phyloP scores from a whole-genome alignment of 352 stramenopile species.

The Paralagenidium karlingii region DNA sequence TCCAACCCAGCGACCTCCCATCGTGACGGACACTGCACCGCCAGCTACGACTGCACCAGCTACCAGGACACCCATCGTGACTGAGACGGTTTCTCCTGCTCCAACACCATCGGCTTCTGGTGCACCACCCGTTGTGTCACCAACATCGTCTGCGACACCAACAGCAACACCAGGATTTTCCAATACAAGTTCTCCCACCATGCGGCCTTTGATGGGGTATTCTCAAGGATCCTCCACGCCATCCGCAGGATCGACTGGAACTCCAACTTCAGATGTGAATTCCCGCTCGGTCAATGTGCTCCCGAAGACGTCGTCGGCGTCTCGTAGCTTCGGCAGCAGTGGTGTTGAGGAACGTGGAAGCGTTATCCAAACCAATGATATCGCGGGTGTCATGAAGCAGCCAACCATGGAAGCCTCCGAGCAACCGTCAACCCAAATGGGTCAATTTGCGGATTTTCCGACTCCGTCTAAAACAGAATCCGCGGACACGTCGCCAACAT shows the following conservation, averaged over 20 bases:
- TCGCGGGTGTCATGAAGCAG: too few relatives aligned
- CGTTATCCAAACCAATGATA: not conserved
- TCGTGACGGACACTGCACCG: not conserved
- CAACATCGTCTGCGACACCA: slow-evolving; percentile 2
- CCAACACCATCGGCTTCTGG: not conserved
- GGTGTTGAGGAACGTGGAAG: not conserved
- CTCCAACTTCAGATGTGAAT: slow-evolving; percentile 9
- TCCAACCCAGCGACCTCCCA: too few relatives aligned
- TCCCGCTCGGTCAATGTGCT: too few relatives aligned
- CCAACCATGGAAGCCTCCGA: too few relatives aligned
- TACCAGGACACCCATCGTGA: not conserved
- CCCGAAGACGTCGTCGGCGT: slow-evolving; percentile 5
- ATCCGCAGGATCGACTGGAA: slow-evolving; percentile 6
- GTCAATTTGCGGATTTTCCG: not conserved
- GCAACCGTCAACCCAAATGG: slow-evolving; percentile 5
- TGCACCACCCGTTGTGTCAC: not conserved
- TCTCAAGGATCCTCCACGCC: slow-evolving; percentile 3
- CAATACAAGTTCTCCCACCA: too few relatives aligned
- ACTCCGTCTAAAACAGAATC: slow-evolving; percentile 3
- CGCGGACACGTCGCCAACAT: not conserved
- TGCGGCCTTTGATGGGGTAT: too few relatives aligned
- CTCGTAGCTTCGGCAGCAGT: not conserved
- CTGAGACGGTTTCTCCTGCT: not conserved
- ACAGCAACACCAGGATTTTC: slow-evolving; percentile 6
- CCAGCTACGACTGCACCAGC: not conserved